phyloP scores from a whole-genome alignment of 2,329 filamentous ascomycete genomes.

The Orbilia oligospora region DNA sequence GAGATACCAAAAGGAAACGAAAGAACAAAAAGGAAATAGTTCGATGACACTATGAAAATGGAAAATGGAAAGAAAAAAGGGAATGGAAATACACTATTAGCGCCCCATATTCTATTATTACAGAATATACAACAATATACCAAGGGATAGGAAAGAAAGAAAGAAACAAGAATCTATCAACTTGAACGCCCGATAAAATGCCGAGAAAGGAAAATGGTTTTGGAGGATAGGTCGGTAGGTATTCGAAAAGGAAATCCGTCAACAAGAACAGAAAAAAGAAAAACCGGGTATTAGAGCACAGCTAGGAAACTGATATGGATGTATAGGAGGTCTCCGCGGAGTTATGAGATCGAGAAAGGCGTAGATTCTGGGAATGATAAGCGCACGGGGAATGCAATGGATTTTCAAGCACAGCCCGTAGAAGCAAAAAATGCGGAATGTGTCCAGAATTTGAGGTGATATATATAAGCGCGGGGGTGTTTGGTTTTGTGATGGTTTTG shows the following conservation, averaged over 20 bases:
- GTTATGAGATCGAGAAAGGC: not conserved
- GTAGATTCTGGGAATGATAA: constrained; percentile 28
- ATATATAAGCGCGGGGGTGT: constrained; percentile 2
- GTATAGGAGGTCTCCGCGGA: constrained; percentile 1
- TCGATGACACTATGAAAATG: constrained; percentile 11
- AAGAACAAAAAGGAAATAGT: constrained; percentile 13
- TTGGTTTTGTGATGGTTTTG: not conserved
- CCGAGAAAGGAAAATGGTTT: constrained; percentile 28
- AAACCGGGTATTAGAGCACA: not conserved
- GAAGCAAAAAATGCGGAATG: constrained; percentile 19
- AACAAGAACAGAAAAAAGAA: constrained; percentile 1
- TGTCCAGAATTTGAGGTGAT: constrained; percentile 1
- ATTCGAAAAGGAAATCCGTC: constrained; percentile 2
- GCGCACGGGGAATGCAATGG: constrained; percentile 23
- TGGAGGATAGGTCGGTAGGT: constrained; percentile 15
- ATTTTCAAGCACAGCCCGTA: not conserved
- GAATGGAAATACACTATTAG: constrained; percentile 38
- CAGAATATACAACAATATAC: constrained; percentile 41
- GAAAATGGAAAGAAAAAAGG: constrained; percentile 21
- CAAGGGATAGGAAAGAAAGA: too few species aligned
- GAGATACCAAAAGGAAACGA: not conserved
- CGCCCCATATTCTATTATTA: constrained; percentile 61
- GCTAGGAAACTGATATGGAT: not conserved
- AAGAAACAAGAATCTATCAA: constrained; percentile 43
- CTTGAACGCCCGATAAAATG: constrained; percentile 47